Conservation (phyloP, 495 filamentous ascomycete genomes). For the Neurospora sp. region DNA sequence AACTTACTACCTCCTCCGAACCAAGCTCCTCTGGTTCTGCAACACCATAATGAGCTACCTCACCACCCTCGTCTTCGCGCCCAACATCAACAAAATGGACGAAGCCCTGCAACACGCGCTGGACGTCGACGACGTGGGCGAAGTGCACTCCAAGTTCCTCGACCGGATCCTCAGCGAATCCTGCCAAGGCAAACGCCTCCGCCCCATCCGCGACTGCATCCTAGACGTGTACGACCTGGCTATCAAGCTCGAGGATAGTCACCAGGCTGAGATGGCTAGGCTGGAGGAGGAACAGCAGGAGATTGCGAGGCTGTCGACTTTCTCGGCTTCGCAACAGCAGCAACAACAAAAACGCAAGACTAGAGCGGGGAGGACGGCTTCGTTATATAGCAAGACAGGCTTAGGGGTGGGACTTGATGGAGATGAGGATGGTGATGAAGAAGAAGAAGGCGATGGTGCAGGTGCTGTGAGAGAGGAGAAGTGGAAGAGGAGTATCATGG, state of each 20-base stretch:
- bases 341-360: background rate
- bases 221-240: conserved; percentile 52
- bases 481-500: background rate
- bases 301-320: conserved; percentile 21
- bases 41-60: conserved; percentile 67
- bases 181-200: conserved; percentile 53
- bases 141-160: conserved; percentile 55
- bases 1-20: conserved; percentile 52
- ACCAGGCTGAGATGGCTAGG: conserved; percentile 27
- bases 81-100: conserved; percentile 42
- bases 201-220: conserved; percentile 55
- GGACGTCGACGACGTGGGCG: conserved; percentile 77
- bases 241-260: conserved; percentile 40
- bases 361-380: background rate
- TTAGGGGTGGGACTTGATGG: conserved; percentile 7
- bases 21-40: conserved; percentile 72
- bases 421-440: conserved; percentile 26
- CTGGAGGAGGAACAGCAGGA: conserved; percentile 32
- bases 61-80: conserved; percentile 58
- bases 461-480: background rate
- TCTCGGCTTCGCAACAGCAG: conserved; percentile 12
- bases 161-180: conserved; percentile 51
- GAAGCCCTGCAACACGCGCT: conserved; percentile 45
- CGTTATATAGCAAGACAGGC: background rate
- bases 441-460: conserved; percentile 24